Conservation (phyloP, 202 grass and related monocot species). For the Miscanthus sacchariflorus region DNA sequence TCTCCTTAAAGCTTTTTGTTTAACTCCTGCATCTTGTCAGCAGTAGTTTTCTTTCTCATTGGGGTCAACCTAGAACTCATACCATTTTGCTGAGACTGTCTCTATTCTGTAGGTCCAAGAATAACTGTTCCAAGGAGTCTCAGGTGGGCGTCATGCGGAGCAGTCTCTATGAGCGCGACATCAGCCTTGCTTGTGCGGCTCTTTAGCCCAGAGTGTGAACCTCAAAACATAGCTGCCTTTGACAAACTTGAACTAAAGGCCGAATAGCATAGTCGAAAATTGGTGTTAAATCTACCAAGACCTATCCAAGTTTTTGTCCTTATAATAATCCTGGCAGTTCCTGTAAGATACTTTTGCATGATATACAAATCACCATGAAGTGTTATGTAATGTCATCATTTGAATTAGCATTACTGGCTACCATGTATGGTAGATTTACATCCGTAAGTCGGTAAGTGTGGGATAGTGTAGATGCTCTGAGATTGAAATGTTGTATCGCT, state of each 20-base stretch:
- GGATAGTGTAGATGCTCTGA: not conserved
- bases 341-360: not conserved
- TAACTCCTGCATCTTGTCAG: not conserved
- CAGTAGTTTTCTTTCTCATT: not conserved
- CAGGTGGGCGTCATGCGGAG: constrained; percentile 83
- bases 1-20: not conserved
- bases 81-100: not conserved
- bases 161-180: constrained; percentile 56
- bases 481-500: not conserved
- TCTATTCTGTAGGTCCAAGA: constrained; percentile 53
- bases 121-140: constrained; percentile 85
- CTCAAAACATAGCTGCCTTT: constrained; percentile 86
- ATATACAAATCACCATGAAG: not conserved
- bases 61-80: not conserved
- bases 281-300: not conserved
- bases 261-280: constrained; percentile 8
- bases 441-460: not conserved
- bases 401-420: not conserved
- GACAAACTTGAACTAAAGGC: constrained; percentile 53
- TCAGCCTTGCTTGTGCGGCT: constrained; percentile 74
- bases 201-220: constrained; percentile 91
- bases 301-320: not conserved
- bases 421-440: not conserved
- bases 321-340: not conserved
- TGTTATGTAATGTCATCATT: not conserved